Evolutionary conservation across 2,329 filamentous ascomycete species (phyloP).

Genomic region (Aotearoamyces nothofagi): DNA sequence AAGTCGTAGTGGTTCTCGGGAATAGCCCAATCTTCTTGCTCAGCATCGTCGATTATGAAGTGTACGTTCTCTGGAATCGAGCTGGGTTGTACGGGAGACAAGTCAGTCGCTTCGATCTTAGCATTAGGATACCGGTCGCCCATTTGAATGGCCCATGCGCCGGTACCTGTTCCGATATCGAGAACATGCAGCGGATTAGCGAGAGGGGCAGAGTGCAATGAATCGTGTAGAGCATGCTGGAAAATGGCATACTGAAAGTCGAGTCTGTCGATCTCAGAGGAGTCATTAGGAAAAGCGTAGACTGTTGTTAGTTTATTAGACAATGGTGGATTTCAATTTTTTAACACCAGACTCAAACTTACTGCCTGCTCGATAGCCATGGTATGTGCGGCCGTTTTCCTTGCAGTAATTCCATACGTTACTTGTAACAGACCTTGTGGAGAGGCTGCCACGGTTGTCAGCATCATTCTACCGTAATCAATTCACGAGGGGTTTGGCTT

Average conservation of each 20-base stretch:
- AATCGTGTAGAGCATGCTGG: constrained; percentile 23
- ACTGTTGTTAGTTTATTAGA: no score
- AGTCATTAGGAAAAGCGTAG: constrained; percentile 25
- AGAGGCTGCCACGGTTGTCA: no score
- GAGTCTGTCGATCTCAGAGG: constrained; percentile 28
- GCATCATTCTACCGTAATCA: no score
- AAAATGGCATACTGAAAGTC: constrained; percentile 30
- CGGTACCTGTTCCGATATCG: constrained; percentile 33
- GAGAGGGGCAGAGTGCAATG: constrained; percentile 26
- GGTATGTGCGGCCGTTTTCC: constrained; percentile 16
- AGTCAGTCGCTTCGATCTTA: constrained; percentile 9
- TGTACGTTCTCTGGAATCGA: constrained; percentile 55
- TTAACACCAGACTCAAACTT: no score
- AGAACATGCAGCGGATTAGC: constrained; percentile 24
- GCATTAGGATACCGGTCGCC: constrained; percentile 42
- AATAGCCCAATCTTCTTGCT: constrained; percentile 26
- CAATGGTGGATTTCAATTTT: no score
- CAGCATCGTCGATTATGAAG: constrained; percentile 37
- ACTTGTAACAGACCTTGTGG: constrained; percentile 6
- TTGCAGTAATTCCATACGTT: constrained; percentile 10
- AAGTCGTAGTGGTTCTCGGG: constrained; percentile 34
- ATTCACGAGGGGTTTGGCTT: no score
- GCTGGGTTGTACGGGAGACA: constrained; percentile 11
- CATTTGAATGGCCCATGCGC: constrained; percentile 53
- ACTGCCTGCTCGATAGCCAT: constrained; percentile 11